Base-by-base conservation (phyloP, 2,329 filamentous ascomycete species). In the Apiospora malaysiana region DNA sequence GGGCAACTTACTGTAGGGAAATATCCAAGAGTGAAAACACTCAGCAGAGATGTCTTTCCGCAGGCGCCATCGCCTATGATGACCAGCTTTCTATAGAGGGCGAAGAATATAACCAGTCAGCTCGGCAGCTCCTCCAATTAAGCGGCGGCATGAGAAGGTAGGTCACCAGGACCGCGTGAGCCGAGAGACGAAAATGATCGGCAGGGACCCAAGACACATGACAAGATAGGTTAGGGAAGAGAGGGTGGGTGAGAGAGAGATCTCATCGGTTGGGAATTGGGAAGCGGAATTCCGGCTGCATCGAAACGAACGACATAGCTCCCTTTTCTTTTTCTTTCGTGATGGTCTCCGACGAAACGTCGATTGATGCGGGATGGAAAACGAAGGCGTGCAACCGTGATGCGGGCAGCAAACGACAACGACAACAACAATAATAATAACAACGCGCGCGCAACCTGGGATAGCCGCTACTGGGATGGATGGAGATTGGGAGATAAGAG, bases 1-100 rank as follows among this genome's bases (percentile, higher is more conserved):
- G 65, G 66, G 70, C 59, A 66, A 89, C 94, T 85, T 87, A 98
- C 95, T 79, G 94, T 97, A 78, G 96, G 96, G 79, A 98, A 99
- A 83, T 98, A 98, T 71, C 96, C 96, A 70, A 99, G 87, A 46
- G 96, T 99, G 83, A 99, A 99, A 76, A 99, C 96, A 81, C 95
- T 98, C 75, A 99, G 86, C 78, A 99, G 85, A 90, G 94, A 97
- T 69, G 96, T 99, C 87, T 99, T 99, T 78, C 96, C 96, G 84
- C 96, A 99, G 76, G 96, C 96, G 86, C 96, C 96, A 73, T 80
- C 79, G 66, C 79, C 79, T 71, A 80, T 80, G 70, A 80, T 80
- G 71, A 80, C 79, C 68, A 80, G 75, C 74, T 80, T 80, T 72
- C 79, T 80, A 49, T 68, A 21, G 68, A 27, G 42, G 32, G 37